Conservation (phyloP, 2,329 filamentous ascomycete species). For the Monilinia fructigena region DNA sequence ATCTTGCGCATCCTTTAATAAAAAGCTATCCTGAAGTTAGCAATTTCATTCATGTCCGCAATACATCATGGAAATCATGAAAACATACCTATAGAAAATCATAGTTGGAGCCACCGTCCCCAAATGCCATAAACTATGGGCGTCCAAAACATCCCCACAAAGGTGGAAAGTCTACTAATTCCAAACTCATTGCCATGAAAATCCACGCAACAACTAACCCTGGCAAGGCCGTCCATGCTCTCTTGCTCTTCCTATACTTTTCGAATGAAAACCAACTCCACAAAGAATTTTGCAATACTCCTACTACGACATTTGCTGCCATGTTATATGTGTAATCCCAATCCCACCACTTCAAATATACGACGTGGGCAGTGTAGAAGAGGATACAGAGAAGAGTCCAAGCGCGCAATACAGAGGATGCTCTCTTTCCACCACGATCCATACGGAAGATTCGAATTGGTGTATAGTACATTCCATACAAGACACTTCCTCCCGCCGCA, state of each 20-base stretch:
- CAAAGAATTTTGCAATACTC: slow-evolving; percentile 74
- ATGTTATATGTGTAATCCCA: slow-evolving; percentile 99
- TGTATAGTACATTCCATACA: slow-evolving; percentile 89
- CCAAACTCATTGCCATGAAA: slow-evolving; percentile 89
- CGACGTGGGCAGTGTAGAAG: slow-evolving; percentile 74
- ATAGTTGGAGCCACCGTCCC: slow-evolving; percentile 85
- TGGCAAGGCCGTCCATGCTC: slow-evolving; percentile 84
- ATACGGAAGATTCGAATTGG: slow-evolving; percentile 80
- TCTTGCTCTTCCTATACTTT: slow-evolving; percentile 68
- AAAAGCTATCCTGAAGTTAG: slow-evolving; percentile 58
- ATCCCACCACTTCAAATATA: slow-evolving; percentile 77
- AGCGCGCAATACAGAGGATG: slow-evolving; percentile 54
- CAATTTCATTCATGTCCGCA: not conserved
- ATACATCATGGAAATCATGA: no score
- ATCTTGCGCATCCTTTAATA: slow-evolving; percentile 80
- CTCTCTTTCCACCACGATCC: slow-evolving; percentile 53
- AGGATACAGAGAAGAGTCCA: slow-evolving; percentile 74
- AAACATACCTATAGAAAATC: slow-evolving; percentile 89
- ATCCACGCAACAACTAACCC: slow-evolving; percentile 91
- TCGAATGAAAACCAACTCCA: slow-evolving; percentile 83
- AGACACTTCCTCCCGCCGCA: slow-evolving; percentile 80
- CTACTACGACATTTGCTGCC: slow-evolving; percentile 84
- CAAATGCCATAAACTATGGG: slow-evolving; percentile 93
- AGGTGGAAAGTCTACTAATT: slow-evolving; percentile 91
- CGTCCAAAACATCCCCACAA: slow-evolving; percentile 78